Evolutionary conservation across 2,329 filamentous ascomycete species (phyloP), one percentile per base, ranked within the genome.

Genomic region (Fusarium mangiferae): DNA sequence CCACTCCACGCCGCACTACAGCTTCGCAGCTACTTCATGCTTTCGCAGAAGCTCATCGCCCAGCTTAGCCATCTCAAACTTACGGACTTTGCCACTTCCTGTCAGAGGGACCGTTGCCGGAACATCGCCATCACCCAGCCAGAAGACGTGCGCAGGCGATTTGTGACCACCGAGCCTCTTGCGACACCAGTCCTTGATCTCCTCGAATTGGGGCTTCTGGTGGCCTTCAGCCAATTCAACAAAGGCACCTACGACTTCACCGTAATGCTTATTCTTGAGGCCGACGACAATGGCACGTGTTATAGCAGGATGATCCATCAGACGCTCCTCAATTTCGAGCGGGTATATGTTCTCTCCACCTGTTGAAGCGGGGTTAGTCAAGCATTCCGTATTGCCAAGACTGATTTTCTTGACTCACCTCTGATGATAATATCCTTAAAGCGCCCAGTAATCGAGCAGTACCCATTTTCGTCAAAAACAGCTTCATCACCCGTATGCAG

Each of bases 391-490:
- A 81, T 11, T 33, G 15, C 3, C 41, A 38, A 14, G 11, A 15
- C 49, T 26, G 33, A 22, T 36, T 48, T 15, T 18, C 22, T 38
- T 17, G 35, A 41, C 83, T 60, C 76, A 86, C 90, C 92, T 76
- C 92, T 85, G 68, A 94, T 94, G 66, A 94, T 94, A 41, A 94
- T 94, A 67, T 95, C 93, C 83, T 94, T 94, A 83, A 94, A 93
- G 26, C 92, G 85, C 2, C 93, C 92, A 0, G 92, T 94, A 74
- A 95, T 94, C 12, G 85, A 87, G 74, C 92, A 94, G 78, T 93
- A 93, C 0, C 92, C 92, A 14, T 90, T 82, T 39, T 90, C 88
- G 66, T 94, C 92, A 65, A 91, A 90, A 12, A 91, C 85, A 39
- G 94, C 88, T 71, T 93, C 87, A 77, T 95, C 93, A 1, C 92